phyloP scores from a whole-genome alignment of 2,329 filamentous ascomycete genomes.

The Aspergillus novofumigatus region DNA sequence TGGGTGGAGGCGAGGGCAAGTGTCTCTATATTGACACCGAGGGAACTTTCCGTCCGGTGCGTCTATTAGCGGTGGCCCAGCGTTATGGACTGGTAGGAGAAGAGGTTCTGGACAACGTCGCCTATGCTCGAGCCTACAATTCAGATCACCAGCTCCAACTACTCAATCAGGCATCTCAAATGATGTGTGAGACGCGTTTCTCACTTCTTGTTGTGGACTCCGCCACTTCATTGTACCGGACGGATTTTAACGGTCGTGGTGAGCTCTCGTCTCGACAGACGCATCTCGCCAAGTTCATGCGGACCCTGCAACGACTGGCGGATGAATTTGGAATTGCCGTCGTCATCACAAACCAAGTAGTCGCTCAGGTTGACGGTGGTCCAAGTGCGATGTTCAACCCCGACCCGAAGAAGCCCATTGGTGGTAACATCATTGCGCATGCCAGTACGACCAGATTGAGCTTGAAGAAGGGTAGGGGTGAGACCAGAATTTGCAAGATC shows the following conservation, averaged over 20 bases:
- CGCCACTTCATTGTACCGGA: constrained; percentile 90
- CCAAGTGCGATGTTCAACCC: constrained; percentile 98
- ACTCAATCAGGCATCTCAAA: constrained; percentile 88
- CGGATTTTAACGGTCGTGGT: constrained; percentile 93
- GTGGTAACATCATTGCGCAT: constrained; percentile 97
- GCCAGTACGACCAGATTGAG: constrained; percentile 92
- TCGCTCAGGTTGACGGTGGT: constrained; percentile 95
- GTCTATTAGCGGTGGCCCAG: constrained; percentile 85
- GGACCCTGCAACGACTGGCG: constrained; percentile 48
- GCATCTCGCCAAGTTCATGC: constrained; percentile 48
- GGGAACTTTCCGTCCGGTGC: constrained; percentile 91
- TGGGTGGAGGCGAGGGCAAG: constrained; percentile 97
- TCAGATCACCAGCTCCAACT: constrained; percentile 96
- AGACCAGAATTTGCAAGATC: constrained; percentile 97
- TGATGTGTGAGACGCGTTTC: constrained; percentile 99
- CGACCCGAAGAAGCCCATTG: constrained; percentile 98
- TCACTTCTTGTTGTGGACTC: constrained; percentile 94
- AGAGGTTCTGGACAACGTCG: constrained; percentile 96
- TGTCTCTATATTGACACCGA: constrained; percentile 98
- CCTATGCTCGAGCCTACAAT: constrained; percentile 96
- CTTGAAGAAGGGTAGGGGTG: constrained; percentile 88
- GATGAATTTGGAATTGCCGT: constrained; percentile 92
- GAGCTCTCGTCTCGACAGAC: constrained; percentile 87
- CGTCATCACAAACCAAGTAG: constrained; percentile 97
- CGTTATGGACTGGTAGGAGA: constrained; percentile 92